Evolutionary conservation across 371 early-diverging fungal genomes (phyloP).

Genomic region (Mucor piriformis): DNA sequence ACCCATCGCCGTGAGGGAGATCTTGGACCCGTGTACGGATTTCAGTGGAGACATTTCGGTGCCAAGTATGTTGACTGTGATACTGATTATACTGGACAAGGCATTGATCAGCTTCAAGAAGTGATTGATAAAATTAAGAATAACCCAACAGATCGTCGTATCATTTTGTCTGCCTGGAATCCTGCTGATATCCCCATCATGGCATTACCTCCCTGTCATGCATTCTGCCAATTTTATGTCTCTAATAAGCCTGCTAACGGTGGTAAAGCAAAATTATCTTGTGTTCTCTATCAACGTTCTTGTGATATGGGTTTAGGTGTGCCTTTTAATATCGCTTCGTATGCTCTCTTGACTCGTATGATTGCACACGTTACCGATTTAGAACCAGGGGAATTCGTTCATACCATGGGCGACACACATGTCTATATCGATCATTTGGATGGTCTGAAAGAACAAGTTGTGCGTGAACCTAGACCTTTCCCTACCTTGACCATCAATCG

Average conservation of each 20-base stretch:
- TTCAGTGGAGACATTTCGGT: conserved; percentile 99
- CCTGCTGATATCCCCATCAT: conserved; percentile 84
- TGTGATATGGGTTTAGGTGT: conserved; percentile 99
- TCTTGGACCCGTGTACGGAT: conserved; percentile 99
- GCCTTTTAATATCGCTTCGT: conserved; percentile 99
- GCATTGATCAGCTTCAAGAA: conserved; percentile 93
- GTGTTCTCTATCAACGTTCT: conserved; percentile 98
- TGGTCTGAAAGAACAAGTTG: conserved; percentile 83
- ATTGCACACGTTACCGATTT: conserved; percentile 92
- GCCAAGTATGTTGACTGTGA: conserved; percentile 91
- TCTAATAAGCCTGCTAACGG: conserved; percentile 60
- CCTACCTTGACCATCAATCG: conserved; percentile 80
- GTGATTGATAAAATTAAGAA: conserved; percentile 89
- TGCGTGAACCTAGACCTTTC: conserved; percentile 85
- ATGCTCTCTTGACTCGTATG: conserved; percentile 94
- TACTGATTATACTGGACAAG: conserved; percentile 91
- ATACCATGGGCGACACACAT: conserved; percentile 98
- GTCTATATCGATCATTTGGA: conserved; percentile 96
- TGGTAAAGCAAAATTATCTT: conserved; percentile 72
- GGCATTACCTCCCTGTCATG: conserved; percentile 97
- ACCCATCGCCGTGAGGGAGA: conserved; percentile 88
- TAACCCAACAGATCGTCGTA: conserved; percentile 92
- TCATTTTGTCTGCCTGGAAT: conserved; percentile 99
- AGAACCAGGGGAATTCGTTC: conserved; percentile 91
- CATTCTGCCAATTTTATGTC: conserved; percentile 94